Evolutionary conservation across 257 asterid species (phyloP), one percentile per base, ranked within the genome.

Genomic region (Penstemon barbatus): DNA sequence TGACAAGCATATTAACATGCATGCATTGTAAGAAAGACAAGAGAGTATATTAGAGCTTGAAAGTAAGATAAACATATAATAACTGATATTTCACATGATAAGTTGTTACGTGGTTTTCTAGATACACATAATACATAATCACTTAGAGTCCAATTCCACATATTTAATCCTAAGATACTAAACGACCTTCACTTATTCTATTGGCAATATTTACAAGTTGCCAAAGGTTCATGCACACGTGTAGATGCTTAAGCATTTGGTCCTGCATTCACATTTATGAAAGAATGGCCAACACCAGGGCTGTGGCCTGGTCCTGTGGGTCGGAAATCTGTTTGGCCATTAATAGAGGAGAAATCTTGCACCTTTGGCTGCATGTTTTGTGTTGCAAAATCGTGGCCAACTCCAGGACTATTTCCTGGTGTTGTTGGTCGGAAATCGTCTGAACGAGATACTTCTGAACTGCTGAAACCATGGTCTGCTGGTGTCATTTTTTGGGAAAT

Each of bases 361-460:
- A 69, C 73, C 36, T 73, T 69, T 45, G 65, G 67, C 52, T 73
- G 66, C 59, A 36, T 8, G 69, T 44, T 63, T 69, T 44, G 4
- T 63, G 59, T 72, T 7, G 49, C 43, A 66, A 68, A 69, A 11
- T 74, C 70, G 74, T 89, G 96, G n/a, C 91, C 94, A 8, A 83
- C 68, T 48, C 94, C 89, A 12, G 91, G 91, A 70, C 96, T 89
- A 69, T 84, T 78, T 61, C 96, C 93, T n/a, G 86, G 88, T 54
- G 73, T 51, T 4, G 88, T 84, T 5, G 85, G 81, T 61, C 77
- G 80, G 65, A 81, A 72, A 57, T 72, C 78, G 33, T 68, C 57
- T 8, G 54, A 54, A 43, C 4, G 58, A 18, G 58, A 15, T 44
- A 33, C 53, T 58, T 68, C 68, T 55, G 69, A 68, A 48, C 55